Base-by-base conservation (phyloP, 2,329 filamentous ascomycete genomes). In the Purpureocillium lavendulum region DNA sequence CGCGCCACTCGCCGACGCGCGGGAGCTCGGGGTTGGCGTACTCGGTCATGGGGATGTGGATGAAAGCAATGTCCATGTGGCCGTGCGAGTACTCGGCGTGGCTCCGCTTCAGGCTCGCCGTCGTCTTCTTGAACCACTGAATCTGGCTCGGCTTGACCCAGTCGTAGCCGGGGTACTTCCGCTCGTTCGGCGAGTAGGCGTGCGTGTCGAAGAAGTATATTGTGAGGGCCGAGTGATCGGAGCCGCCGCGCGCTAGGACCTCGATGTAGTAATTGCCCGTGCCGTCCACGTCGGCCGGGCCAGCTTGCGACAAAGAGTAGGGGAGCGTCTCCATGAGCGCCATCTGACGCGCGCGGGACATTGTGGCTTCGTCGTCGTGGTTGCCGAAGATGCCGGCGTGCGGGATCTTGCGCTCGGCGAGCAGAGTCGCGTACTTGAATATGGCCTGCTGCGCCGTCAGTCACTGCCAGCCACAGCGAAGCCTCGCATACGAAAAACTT, bases 331-430 rank as follows among this genome's bases (percentile, higher is more conserved):
- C 81, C 51, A 95, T 80, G 12, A 98, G 71, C 4, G 79, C 71
- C 89, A 98, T 97, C 54, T 92, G 82, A 3, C 77, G 76, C 4
- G 75, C 68, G 40, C 92, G 83, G 13, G 81, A 77, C 48, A 96
- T 73, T 34, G 85, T 79, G 28, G 82, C 82, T 67, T 97, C 90
- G 53, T 97, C 90, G 55, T 98, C 92, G 60, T 98, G 92, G 59
- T 98, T 98, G 41, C 92, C 92, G 55, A 97, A 96, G 43, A 98
- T 97, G 44, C 83, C 82, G 13, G 88, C 86, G 54, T 94, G 97
- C 0, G 92, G 92, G 30, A 97, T 87, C 53, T 87, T 87, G 58
- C 85, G 85, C 58, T 87, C 80, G 45, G 87, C 84, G 37, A 98
- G 77, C 11, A 94, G 71, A 35, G 86, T 80, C 6, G 87, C 84